Base-by-base conservation (phyloP, 345 rosid genomes). In the Populus alba region DNA sequence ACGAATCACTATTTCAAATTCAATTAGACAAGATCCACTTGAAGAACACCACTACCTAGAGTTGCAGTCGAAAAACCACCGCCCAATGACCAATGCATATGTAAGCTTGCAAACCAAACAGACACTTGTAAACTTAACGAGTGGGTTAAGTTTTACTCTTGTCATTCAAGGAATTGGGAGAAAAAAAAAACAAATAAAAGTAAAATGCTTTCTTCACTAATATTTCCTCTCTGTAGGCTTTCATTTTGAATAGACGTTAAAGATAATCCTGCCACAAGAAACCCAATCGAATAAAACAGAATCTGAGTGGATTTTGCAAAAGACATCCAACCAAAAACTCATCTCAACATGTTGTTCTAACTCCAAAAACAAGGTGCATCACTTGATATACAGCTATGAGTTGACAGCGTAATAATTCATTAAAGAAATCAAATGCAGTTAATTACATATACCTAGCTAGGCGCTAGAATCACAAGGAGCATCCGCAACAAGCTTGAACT, bases 401-500 rank as follows among this genome's bases (percentile, higher is more conserved):
- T 47, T 5, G 2, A 63, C 17, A 29, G 78, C 45, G 47, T 75
- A 6, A 6, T 17, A 13, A 20, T 47, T 66, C 1, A 15, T 2
- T 18, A 41, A 8, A 25, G n/a, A 29, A 41, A 57, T 13, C 33
- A 22, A 22, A 12, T 27, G 2, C 2, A 6, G 29, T 37, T 51
- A 11, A 35, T 66, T 39, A 4, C 2, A 59, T 6, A 65, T 75
- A 83, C 88, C 84, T 12, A 78, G 51, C 78, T 83, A 82, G 55
- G 89, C 22, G n/a, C 57, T 1, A 22, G 83, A 61, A 29, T 16
- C 73, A 31, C 81, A 41, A 6, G 87, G 75, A 68, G 87, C 79
- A 71, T 86, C 91, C 18, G 84, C 92, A 47, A 89, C 51, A 38
- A 79, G 89, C 83, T 86, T 89, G 87, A 95, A 95, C 10, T 86